phyloP scores from a whole-genome alignment of 1,284 basidiomycete species.

The Trametes polyzona region DNA sequence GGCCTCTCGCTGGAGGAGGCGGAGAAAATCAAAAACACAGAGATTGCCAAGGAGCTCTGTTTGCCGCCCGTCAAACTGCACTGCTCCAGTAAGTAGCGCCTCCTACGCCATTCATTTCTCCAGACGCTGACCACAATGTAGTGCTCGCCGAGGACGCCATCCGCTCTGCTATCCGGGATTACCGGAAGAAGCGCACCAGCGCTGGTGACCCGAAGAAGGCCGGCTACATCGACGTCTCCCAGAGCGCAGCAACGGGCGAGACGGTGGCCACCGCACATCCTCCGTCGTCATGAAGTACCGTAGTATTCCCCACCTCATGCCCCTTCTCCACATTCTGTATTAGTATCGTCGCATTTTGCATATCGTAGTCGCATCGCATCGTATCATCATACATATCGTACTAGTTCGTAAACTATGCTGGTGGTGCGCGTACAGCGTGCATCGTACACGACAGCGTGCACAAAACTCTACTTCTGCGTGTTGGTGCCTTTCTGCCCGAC shows the following conservation, averaged over 20 bases:
- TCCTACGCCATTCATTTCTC: conserved; percentile 11
- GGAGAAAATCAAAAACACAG: conserved; percentile 97
- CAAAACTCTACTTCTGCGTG: conserved; percentile 13
- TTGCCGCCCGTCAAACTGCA: conserved; percentile 97
- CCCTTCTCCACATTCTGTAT: conserved; percentile 12
- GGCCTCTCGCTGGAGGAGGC: conserved; percentile 94
- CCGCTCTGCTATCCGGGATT: conserved; percentile 92
- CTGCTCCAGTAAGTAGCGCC: conserved; percentile 70
- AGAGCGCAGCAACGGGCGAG: conserved; percentile 67
- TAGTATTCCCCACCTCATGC: not conserved
- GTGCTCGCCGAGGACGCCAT: conserved; percentile 99
- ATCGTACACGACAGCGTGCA: too few relatives aligned
- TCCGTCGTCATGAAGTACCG: conserved; percentile 29
- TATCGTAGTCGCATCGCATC: conserved; percentile 22
- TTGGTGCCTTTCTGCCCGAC: conserved; percentile 65
- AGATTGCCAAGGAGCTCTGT: conserved; percentile 96
- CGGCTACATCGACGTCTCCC: conserved; percentile 80
- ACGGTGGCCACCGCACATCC: conserved; percentile 70
- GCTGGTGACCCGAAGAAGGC: conserved; percentile 54
- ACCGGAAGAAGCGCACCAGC: conserved; percentile 76
- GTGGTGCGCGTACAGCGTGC: not conserved
- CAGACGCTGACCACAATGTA: conserved; percentile 35
- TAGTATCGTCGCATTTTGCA: conserved; percentile 16
- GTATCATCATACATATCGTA: conserved; percentile 20
- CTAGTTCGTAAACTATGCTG: not conserved